Conservation (phyloP, 2,329 filamentous ascomycete genomes). For the Aspergillus piperis region DNA sequence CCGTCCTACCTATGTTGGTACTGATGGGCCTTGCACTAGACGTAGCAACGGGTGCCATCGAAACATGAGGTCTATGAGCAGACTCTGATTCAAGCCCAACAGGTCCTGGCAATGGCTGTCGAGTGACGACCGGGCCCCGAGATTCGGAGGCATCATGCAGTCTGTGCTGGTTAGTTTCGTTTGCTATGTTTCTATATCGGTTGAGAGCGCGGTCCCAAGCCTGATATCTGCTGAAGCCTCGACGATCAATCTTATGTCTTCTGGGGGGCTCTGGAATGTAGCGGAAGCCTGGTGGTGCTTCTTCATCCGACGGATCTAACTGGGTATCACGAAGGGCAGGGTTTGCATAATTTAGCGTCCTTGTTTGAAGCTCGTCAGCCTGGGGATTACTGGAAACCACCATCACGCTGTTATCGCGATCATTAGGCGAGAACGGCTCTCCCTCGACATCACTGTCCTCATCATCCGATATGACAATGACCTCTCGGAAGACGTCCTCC, state of each 20-base stretch:
- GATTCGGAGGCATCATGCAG: slow-evolving; percentile 16
- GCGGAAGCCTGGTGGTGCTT: slow-evolving; percentile 40
- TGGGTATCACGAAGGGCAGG: slow-evolving; percentile 20
- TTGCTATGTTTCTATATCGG: slow-evolving; percentile 38
- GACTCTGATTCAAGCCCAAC: slow-evolving; percentile 14
- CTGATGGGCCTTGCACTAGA: slow-evolving; percentile 18
- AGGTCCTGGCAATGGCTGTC: slow-evolving; percentile 23
- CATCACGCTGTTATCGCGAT: slow-evolving; percentile 45
- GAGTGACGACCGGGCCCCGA: slow-evolving; percentile 20
- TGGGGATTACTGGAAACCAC: slow-evolving; percentile 43
- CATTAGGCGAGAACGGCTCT: slow-evolving; percentile 23
- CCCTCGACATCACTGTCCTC: slow-evolving; percentile 53
- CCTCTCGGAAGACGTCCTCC: slow-evolving; percentile 64
- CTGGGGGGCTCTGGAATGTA: slow-evolving; percentile 34
- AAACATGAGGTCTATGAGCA: slow-evolving; percentile 14
- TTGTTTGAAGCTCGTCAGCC: slow-evolving; percentile 37
- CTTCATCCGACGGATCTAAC: slow-evolving; percentile 38
- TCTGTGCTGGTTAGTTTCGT: slow-evolving; percentile 19
- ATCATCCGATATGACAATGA: slow-evolving; percentile 65
- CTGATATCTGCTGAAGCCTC: slow-evolving; percentile 50
- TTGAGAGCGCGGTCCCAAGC: slow-evolving; percentile 49
- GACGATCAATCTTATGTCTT: slow-evolving; percentile 42
- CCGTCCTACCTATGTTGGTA: slow-evolving; percentile 15
- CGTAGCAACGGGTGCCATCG: slow-evolving; percentile 18
- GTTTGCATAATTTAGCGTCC: slow-evolving; percentile 29